phyloP scores from a whole-genome alignment of 495 filamentous ascomycete species.

The Penicillium subrubescens region DNA sequence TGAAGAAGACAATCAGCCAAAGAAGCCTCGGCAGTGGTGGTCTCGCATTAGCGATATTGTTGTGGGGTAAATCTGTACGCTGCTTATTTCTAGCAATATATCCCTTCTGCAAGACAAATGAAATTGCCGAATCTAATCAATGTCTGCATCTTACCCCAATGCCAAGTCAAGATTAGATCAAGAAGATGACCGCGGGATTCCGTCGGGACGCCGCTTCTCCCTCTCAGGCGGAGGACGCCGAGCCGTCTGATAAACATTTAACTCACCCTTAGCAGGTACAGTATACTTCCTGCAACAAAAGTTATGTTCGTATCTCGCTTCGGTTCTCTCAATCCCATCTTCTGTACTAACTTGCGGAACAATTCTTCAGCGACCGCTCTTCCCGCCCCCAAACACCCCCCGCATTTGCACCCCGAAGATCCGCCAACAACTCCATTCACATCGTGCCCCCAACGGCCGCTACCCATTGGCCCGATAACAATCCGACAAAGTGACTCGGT shows the following conservation, averaged over 20 bases:
- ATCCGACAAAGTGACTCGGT: background rate
- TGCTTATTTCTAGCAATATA: background rate
- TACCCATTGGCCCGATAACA: slow-evolving; percentile 17
- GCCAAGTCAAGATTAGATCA: background rate
- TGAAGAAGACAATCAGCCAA: slow-evolving; percentile 14
- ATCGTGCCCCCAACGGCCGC: slow-evolving; percentile 7
- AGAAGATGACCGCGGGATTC: slow-evolving; percentile 28
- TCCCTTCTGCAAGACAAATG: background rate
- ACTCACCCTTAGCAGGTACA: background rate
- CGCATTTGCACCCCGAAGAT: background rate
- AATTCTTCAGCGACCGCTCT: background rate
- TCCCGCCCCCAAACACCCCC: slow-evolving; percentile 4
- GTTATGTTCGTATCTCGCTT: background rate
- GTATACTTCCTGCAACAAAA: background rate
- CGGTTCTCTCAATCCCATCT: background rate
- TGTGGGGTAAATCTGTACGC: slow-evolving; percentile 23
- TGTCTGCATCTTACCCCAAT: background rate
- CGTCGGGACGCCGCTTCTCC: slow-evolving; percentile 16
- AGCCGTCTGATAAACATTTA: background rate
- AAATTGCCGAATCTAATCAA: background rate
- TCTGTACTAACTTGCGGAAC: background rate
- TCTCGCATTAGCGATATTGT: slow-evolving; percentile 24
- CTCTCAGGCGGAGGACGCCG: slow-evolving; percentile 6
- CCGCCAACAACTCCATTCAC: background rate
- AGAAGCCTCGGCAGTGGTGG: slow-evolving; percentile 18